Percentiles rank a stretch among this genome's conserved stretches.
Conservation (phyloP, 2,329 filamentous ascomycete species). For the Fusarium newnesense region DNA sequence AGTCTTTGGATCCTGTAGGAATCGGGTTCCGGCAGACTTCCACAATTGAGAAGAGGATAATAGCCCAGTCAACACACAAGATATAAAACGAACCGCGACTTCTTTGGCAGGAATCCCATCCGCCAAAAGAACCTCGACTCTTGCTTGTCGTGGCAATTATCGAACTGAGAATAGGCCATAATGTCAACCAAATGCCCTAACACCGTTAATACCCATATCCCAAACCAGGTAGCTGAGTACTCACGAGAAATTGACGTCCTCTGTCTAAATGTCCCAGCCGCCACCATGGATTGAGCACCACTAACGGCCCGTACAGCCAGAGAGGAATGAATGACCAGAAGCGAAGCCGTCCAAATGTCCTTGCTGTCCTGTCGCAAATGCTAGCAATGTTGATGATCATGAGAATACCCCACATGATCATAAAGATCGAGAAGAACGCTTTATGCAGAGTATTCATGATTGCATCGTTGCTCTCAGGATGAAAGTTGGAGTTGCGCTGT, state of each 20-base stretch:
- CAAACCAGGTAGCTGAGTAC: fast-evolving
- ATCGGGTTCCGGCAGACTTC: conserved; percentile 18
- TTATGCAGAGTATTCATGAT: conserved; percentile 14
- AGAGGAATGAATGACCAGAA: conserved; percentile 13
- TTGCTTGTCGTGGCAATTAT: background rate
- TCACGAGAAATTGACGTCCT: conserved; percentile 15
- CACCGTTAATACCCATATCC: fast-evolving
- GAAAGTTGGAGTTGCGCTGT: background rate
- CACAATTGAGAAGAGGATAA: background rate
- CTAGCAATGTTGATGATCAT: background rate
- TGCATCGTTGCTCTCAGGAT: fast-evolving
- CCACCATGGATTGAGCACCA: conserved; percentile 4
- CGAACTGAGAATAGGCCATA: conserved; percentile 18
- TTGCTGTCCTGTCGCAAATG: background rate
- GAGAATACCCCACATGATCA: background rate
- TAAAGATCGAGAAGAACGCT: conserved; percentile 22
- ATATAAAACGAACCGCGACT: conserved; percentile 18
- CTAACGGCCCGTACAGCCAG: background rate
- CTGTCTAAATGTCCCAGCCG: background rate
- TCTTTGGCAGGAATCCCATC: background rate
- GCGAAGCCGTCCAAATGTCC: background rate
- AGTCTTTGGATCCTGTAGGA: background rate
- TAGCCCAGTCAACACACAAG: conserved; percentile 6
- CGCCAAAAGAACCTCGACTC: background rate
- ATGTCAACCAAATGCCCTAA: conserved; percentile 12